Evolutionary conservation across 2,329 filamentous ascomycete species (phyloP), one percentile per base, ranked within the genome.

Genomic region (Trichophyton verrucosum): DNA sequence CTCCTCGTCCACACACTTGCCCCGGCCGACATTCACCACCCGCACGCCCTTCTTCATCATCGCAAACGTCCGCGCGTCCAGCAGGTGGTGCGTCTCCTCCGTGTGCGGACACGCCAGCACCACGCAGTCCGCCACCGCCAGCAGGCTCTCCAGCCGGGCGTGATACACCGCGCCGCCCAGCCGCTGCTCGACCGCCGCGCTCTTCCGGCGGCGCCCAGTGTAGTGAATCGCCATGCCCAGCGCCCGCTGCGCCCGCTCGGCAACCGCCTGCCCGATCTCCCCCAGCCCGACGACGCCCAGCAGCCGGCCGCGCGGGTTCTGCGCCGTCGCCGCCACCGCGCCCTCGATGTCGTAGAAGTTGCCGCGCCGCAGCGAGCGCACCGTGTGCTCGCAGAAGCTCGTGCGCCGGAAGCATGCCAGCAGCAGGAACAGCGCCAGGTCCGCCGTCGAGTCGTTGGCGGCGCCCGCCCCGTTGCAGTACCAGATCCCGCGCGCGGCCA

Each of bases 1-100:
- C 6, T 77, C 82, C 74, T 91, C 87, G 68, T 91, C 85, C 68
- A 91, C 85, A 60, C 90, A 81, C 24, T 86, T 86, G 49, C 87
- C 87, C 15, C 87, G 82, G 6, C 86, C 87, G 0, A 87, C 89
- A 74, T 91, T 91, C 68, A 90, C 78, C 44, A 91, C 80, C 22
- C 89, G 78, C n/a, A 87, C 78, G 42, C 86, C 86, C 15, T 74
- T 75, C 71, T 90, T 91, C 86, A 90, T 89, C 65, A 81, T 78
- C 59, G 75, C 76, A 68, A 91, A 88, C 65, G 90, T 81, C 1
- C 74, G 70, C 1, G 78, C 80, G 5, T 83, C 86, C 68, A 91
- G 86, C 67, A 85, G 84, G 73, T 90, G 86, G 49, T 81, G 81
- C 6, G 87, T 91, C 63, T 83, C 71, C 65, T 73, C 70, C 75